Conservation (phyloP, 192 early-diverging fungal species). For the Backusella sp. region DNA sequence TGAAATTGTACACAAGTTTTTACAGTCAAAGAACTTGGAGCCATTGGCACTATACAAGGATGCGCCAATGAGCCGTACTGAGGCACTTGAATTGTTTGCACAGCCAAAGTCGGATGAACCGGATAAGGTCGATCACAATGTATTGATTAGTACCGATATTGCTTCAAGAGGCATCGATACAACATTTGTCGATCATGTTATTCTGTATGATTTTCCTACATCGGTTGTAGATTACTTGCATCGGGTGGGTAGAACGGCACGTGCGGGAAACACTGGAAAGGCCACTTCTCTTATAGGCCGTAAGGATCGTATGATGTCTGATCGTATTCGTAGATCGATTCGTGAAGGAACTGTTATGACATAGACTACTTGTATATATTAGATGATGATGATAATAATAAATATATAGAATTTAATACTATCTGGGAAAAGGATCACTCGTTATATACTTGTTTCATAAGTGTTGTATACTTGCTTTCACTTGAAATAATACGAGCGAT, state of each 20-base stretch:
- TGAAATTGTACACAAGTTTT: constrained; percentile 51
- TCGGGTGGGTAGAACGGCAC: constrained; percentile 86
- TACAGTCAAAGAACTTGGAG: constrained; percentile 45
- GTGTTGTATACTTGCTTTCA: too few relatives aligned
- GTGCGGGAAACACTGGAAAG: constrained; percentile 75
- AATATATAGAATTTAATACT: too few relatives aligned
- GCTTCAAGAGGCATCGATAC: constrained; percentile 91
- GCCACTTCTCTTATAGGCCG: constrained; percentile 80
- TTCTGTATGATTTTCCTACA: constrained; percentile 89
- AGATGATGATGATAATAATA: too few relatives aligned
- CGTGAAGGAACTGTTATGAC: constrained; percentile 54
- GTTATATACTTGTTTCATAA: too few relatives aligned
- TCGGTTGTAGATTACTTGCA: constrained; percentile 92
- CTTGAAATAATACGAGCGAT: too few relatives aligned
- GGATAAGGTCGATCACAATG: constrained; percentile 35
- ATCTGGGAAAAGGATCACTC: too few relatives aligned
- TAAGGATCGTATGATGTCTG: constrained; percentile 66
- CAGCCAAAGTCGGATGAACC: constrained; percentile 10
- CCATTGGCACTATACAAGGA: constrained; percentile 37
- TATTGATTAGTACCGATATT: constrained; percentile 89
- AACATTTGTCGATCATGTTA: constrained; percentile 81
- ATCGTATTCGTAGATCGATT: constrained; percentile 59
- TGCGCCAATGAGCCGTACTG: constrained; percentile 35
- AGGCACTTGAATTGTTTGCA: constrained; percentile 42
- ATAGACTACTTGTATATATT: constrained; percentile 9